Evolutionary conservation across 257 asterid genomes (phyloP).

Genomic region (Nicotiana benthamiana): DNA sequence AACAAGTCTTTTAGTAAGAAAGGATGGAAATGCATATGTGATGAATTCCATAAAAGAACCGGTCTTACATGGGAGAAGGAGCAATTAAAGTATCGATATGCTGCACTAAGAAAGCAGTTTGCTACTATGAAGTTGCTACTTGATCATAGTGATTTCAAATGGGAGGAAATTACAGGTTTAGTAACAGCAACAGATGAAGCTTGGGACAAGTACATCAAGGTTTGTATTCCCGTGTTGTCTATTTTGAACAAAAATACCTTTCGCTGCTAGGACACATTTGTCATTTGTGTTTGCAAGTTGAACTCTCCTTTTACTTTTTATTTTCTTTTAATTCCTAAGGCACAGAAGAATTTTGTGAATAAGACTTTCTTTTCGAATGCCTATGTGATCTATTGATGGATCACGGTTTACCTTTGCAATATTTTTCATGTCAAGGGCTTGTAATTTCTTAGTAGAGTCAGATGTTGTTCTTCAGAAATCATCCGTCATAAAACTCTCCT

Average conservation of each 20-base stretch:
- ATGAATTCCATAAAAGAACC: slow-evolving; percentile 56
- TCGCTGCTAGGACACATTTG: neutral
- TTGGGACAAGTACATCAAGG: slow-evolving; percentile 66
- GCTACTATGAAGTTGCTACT: slow-evolving; percentile 35
- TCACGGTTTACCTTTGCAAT: neutral
- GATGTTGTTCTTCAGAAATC: neutral
- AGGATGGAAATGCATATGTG: slow-evolving; percentile 70
- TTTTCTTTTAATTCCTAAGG: neutral
- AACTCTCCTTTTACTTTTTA: neutral
- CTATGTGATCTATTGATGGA: neutral
- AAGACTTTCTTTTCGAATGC: neutral
- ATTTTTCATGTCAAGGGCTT: neutral
- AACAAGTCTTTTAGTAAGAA: slow-evolving; percentile 61
- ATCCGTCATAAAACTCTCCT: neutral
- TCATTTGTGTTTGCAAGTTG: neutral
- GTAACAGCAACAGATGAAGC: slow-evolving; percentile 56
- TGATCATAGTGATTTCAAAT: slow-evolving; percentile 44
- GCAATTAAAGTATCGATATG: slow-evolving; percentile 61
- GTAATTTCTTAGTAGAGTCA: neutral
- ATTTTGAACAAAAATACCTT: neutral
- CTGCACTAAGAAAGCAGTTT: slow-evolving; percentile 63
- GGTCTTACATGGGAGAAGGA: slow-evolving; percentile 72
- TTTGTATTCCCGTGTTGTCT: slow-evolving; percentile 7
- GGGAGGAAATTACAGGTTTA: slow-evolving; percentile 60
- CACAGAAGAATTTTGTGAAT: neutral